Base-by-base conservation (phyloP, 805 yeast genomes). In the Candida ovalis region DNA sequence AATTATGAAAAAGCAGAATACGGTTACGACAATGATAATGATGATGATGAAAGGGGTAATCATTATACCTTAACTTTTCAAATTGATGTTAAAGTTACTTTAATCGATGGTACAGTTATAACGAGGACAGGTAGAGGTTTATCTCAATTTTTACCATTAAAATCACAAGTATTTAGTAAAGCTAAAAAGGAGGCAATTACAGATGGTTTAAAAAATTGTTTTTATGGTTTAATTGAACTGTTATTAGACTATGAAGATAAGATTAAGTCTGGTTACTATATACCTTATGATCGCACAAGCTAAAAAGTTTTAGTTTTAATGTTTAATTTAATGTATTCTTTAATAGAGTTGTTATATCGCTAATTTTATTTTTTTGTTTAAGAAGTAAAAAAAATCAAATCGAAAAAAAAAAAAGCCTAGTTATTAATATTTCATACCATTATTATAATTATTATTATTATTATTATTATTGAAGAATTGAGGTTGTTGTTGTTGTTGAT, bases 181-280 rank as follows among this genome's bases (percentile, higher is more conserved):
- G 69, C 75, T 27, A 72, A 72, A 55, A 78, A 77, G 50, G 74
- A 73, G 60, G 80, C 82, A 1, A 62, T 71, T 2, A 72, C 77
- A 1, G 72, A 73, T 47, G 82, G 73, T 1, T 58, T 72, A 21
- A 72, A 72, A 47, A 63, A 62, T 15, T 77, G 78, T 24, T 66
- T 79, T 18, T 58, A 69, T 40, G 65, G 66, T 5, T 61, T 76
- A 17, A 57, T 67, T 32, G 57, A 54, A 9, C 47, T 68, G 41
- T 41, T 70, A 12, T 38, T 56, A 3, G 64, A 61, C 13, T 62
- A 60, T 45, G 68, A 66, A 40, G 58, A 53, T 24, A 63, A 61
- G 22, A 45, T 58, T 12, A 54, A 43, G 17, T 35, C 38, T 4
- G 59, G 64, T 1, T 66, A 58, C 43, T 66, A 57, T 44, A 48